phyloP scores from a whole-genome alignment of 164 flowering plant species.

The Aristolochia contorta region DNA sequence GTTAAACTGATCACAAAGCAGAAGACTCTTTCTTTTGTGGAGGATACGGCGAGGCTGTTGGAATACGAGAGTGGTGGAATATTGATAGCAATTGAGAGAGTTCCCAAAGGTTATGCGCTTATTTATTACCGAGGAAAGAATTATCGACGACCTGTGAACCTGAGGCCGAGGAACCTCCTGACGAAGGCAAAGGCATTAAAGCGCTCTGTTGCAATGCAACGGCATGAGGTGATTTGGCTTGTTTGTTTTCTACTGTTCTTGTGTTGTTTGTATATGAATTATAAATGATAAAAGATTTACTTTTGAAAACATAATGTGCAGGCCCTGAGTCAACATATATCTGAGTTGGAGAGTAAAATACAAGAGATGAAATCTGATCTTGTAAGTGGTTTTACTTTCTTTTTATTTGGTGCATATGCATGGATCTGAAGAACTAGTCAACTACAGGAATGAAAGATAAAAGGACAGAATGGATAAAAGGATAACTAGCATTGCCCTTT shows the following conservation, averaged over 20 bases:
- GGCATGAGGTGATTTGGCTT: slow-evolving; percentile 67
- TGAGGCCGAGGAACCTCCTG: slow-evolving; percentile 87
- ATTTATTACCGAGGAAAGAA: slow-evolving; percentile 97
- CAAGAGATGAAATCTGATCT: slow-evolving; percentile 56
- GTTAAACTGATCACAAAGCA: slow-evolving; percentile 90
- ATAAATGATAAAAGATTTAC: not conserved
- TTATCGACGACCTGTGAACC: slow-evolving; percentile 67
- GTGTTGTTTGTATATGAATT: not conserved
- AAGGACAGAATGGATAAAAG: no score
- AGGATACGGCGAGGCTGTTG: slow-evolving; percentile 82
- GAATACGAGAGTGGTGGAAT: slow-evolving; percentile 97
- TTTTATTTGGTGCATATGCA: not conserved
- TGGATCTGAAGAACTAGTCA: no score
- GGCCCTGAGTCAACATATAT: slow-evolving; percentile 93
- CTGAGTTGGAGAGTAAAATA: slow-evolving; percentile 68
- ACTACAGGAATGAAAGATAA: no score
- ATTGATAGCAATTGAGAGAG: slow-evolving; percentile 75
- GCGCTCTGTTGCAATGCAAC: slow-evolving; percentile 89
- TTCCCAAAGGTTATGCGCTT: slow-evolving; percentile 89
- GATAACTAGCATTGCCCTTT: no score
- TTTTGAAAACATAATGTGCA: slow-evolving; percentile 15
- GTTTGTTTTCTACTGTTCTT: slow-evolving; percentile 3
- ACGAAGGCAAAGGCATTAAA: slow-evolving; percentile 94
- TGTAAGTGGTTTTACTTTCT: slow-evolving; percentile 35
- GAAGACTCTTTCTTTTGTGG: slow-evolving; percentile 78